A percentile compares a stretch with the other conserved stretches of the same genome.
These are phyloP conservation scores for Coelastrella sp. DNA, from an alignment of 139 green algal species.

Conservation along the genomic window DNA sequence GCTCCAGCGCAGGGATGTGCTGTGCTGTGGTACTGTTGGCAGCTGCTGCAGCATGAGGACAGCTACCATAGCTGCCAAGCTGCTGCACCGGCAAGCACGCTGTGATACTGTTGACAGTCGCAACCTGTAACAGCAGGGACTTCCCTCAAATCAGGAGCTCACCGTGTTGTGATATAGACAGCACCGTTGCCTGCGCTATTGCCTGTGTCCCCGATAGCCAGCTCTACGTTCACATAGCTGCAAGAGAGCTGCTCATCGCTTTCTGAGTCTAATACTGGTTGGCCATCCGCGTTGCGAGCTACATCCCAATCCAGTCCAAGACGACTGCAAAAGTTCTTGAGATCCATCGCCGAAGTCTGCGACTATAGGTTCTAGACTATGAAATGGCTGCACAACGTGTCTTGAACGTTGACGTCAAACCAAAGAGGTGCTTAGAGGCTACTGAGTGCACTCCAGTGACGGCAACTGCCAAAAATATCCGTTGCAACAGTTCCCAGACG, in stretches of 20 bases:
- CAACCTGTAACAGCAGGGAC: not conserved
- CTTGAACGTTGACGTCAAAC: no score
- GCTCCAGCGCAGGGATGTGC: no score
- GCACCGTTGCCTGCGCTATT: constrained; percentile 39
- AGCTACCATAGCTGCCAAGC: not conserved
- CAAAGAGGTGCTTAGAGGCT: no score
- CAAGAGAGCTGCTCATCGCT: constrained; percentile 48
- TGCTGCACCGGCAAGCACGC: not conserved
- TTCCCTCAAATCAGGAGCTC: not conserved
- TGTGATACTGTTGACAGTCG: not conserved
- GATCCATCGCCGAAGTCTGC: not conserved
- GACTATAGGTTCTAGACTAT: no score
- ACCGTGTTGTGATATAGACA: constrained; percentile 57
- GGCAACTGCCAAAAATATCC: no score
- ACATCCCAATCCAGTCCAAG: constrained; percentile 49
- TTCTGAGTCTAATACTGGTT: constrained; percentile 37
- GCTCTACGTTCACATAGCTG: constrained; percentile 44
- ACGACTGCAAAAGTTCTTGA: constrained; percentile 8
- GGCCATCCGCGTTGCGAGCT: constrained; percentile 7
- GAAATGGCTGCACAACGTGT: no score
- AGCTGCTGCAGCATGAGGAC: no score
- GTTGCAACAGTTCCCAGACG: no score
- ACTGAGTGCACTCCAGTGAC: no score
- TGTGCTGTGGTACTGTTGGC: no score
- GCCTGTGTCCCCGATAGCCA: constrained; percentile 51